phyloP scores from a whole-genome alignment of 23 red algal species.

The Gracilaria domingensis region DNA sequence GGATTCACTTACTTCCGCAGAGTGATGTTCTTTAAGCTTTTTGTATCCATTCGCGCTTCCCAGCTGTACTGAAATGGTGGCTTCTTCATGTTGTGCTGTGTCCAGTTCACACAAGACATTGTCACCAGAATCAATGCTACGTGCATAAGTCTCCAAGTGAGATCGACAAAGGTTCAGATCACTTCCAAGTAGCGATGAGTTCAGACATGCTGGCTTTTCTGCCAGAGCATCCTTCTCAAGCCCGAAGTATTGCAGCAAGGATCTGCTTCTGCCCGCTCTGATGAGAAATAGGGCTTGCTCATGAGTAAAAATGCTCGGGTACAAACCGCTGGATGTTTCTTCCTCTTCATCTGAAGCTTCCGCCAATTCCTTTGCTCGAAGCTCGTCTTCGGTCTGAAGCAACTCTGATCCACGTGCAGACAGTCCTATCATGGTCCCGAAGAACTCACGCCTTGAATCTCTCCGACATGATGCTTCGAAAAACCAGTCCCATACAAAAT shows the following conservation, averaged over 20 bases:
- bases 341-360: background rate
- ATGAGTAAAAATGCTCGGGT: conserved; percentile 28
- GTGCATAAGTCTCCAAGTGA: background rate
- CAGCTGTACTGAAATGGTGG: background rate
- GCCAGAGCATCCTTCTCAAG: conserved; percentile 35
- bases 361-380: background rate
- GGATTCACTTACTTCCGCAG: background rate
- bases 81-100: background rate
- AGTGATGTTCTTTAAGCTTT: background rate
- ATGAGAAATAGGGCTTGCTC: conserved; percentile 49
- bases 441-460: conserved; percentile 41
- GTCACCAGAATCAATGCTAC: background rate
- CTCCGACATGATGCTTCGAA: conserved; percentile 39
- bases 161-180: conserved; percentile 11
- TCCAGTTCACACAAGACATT: background rate
- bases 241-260: conserved; percentile 34
- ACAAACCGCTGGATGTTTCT: background rate
- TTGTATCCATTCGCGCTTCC: background rate
- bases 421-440: conserved; percentile 31
- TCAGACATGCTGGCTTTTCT: background rate
- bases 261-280: conserved; percentile 28
- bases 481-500: conserved; percentile 52
- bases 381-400: background rate
- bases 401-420: conserved; percentile 18
- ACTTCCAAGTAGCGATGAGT: background rate